A percentile compares a stretch with the other conserved stretches of the same genome.
These are phyloP conservation scores for Mycoemilia scoparia DNA, from an alignment of 192 early-diverging fungal species.

Conservation along the genomic window DNA sequence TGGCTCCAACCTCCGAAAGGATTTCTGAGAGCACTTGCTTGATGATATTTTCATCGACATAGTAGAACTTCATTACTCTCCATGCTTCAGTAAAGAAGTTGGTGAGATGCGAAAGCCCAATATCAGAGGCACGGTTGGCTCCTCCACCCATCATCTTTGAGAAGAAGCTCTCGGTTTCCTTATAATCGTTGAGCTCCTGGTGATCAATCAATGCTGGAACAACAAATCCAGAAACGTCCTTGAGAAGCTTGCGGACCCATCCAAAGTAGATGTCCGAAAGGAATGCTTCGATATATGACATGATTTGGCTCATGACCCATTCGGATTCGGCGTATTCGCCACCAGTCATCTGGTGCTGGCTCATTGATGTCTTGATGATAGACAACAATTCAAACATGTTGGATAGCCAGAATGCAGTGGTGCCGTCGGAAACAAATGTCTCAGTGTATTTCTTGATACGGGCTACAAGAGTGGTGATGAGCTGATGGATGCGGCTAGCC, in stretches of 20 bases:
- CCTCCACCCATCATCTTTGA: conserved; percentile 71
- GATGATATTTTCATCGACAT: conserved; percentile 79
- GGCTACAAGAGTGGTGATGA: conserved; percentile 78
- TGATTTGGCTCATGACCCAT: conserved; percentile 67
- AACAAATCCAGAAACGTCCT: conserved; percentile 82
- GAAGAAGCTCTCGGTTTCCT: conserved; percentile 82
- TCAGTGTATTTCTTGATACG: conserved; percentile 57
- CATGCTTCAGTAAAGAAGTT: conserved; percentile 87
- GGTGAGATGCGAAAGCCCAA: conserved; percentile 88
- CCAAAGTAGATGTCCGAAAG: conserved; percentile 92
- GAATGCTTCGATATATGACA: conserved; percentile 76
- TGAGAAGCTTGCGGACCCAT: conserved; percentile 97
- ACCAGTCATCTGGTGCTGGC: conserved; percentile 46
- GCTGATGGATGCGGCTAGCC: conserved; percentile 57
- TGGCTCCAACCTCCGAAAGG: conserved; percentile 85
- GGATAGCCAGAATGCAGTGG: conserved; percentile 89
- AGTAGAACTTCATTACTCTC: conserved; percentile 94
- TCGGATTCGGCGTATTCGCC: conserved; percentile 48
- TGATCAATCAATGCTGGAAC: conserved; percentile 95
- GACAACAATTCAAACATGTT: conserved; percentile 92
- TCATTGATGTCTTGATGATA: conserved; percentile 59
- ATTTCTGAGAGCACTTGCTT: conserved; percentile 90
- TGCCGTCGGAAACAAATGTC: conserved; percentile 27
- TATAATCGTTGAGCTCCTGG: conserved; percentile 86
- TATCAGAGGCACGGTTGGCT: conserved; percentile 44